Conservation (phyloP, 2,329 filamentous ascomycete genomes). For the Aspergillus udagawae region DNA sequence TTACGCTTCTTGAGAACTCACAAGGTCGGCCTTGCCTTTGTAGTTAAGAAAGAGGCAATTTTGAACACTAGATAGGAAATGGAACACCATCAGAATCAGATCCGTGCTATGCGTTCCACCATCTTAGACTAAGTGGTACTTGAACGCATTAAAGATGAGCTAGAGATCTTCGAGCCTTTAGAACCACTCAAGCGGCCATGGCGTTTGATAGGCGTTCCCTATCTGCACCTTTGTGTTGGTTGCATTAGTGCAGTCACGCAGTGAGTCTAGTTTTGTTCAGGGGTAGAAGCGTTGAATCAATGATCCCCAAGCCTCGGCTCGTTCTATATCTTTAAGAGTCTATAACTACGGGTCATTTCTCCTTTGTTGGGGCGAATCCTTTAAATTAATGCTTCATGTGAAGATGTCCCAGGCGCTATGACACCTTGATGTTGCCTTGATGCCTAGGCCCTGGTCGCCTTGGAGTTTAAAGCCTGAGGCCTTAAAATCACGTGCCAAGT, state of each 20-base stretch:
- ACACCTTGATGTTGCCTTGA: neutral
- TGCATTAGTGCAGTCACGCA: neutral
- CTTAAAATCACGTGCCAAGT: neutral
- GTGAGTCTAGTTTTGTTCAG: neutral
- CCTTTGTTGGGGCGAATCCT: neutral
- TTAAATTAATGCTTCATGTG: neutral
- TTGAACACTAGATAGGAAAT: neutral
- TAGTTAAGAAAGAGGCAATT: neutral
- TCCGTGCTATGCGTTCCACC: neutral
- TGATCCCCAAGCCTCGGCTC: neutral
- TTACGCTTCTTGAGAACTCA: neutral
- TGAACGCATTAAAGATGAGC: too few relatives aligned
- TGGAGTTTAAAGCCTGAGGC: neutral
- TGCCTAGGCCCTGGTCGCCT: neutral
- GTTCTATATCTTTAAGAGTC: neutral
- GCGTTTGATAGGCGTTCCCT: neutral
- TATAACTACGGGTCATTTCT: neutral
- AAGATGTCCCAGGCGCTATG: neutral
- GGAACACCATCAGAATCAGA: neutral
- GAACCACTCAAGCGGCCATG: neutral
- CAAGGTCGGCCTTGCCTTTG: neutral
- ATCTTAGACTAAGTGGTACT: neutral
- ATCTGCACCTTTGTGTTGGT: neutral
- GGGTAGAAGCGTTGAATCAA: neutral
- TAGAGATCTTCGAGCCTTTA: neutral